These are phyloP conservation scores for Schwanniomyces sp. DNA, from an alignment of 805 yeast species.

Conservation along the genomic window DNA sequence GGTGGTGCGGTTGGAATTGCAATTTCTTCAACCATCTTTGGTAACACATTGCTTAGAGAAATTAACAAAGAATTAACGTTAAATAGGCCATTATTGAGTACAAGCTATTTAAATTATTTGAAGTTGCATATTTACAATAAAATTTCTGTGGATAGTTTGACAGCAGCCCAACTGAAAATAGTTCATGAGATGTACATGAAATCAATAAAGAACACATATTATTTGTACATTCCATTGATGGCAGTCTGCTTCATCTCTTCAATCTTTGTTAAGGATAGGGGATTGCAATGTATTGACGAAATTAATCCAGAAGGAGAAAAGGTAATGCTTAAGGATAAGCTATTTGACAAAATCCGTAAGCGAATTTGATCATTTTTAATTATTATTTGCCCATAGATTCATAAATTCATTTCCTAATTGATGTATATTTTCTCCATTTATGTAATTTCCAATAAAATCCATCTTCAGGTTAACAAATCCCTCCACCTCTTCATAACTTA, in stretches of 20 bases:
- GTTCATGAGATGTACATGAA: constrained; percentile 25
- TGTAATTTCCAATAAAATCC: constrained; percentile 3
- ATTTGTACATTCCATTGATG: constrained; percentile 33
- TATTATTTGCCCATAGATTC: not conserved
- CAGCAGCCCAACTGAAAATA: constrained; percentile 15
- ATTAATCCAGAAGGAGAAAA: not conserved
- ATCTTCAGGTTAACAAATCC: constrained; percentile 5
- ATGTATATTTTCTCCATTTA: constrained; percentile 1
- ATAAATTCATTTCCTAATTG: constrained; percentile 2
- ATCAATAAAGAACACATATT: constrained; percentile 30
- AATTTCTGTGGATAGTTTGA: constrained; percentile 21
- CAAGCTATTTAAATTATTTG: constrained; percentile 15
- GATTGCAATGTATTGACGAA: constrained; percentile 37
- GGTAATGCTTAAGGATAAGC: not conserved
- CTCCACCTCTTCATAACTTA: constrained; percentile 6
- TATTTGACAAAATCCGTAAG: constrained; percentile 5
- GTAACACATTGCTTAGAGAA: constrained; percentile 30
- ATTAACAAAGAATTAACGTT: constrained; percentile 7
- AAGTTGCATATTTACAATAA: constrained; percentile 16
- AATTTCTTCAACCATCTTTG: constrained; percentile 36
- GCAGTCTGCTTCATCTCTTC: constrained; percentile 30
- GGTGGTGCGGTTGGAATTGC: constrained; percentile 67
- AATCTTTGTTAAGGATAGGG: constrained; percentile 38
- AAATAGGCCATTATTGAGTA: not conserved
- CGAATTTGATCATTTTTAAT: not conserved